phyloP scores from a whole-genome alignment of 495 filamentous ascomycete species.

The Articulospora tetracladia region DNA sequence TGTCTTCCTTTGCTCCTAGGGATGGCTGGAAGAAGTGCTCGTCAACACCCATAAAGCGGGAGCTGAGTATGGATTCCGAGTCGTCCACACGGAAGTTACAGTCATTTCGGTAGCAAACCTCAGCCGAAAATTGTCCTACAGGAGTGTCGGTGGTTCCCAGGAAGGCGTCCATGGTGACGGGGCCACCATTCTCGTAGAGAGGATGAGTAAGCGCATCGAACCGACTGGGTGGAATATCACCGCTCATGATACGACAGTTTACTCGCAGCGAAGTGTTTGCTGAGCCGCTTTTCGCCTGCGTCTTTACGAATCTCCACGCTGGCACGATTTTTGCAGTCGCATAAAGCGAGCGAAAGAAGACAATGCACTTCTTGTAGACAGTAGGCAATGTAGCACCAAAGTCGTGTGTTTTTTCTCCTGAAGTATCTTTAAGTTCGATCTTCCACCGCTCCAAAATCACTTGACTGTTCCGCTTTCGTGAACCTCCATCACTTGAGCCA shows the following conservation, averaged over 20 bases:
- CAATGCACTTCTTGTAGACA: constrained; percentile 92
- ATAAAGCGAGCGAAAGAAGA: constrained; percentile 92
- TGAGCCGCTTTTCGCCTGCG: constrained; percentile 60
- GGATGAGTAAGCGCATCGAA: constrained; percentile 68
- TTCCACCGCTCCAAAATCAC: constrained; percentile 90
- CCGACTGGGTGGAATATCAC: constrained; percentile 38
- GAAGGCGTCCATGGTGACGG: constrained; percentile 68
- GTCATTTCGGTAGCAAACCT: constrained; percentile 79
- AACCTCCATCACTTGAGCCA: constrained; percentile 49
- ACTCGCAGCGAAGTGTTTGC: constrained; percentile 60
- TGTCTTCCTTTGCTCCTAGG: constrained; percentile 34
- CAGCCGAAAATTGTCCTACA: constrained; percentile 75
- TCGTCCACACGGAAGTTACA: constrained; percentile 91
- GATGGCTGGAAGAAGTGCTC: constrained; percentile 83
- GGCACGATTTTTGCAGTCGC: constrained; percentile 78
- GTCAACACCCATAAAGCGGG: constrained; percentile 91
- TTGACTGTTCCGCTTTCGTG: constrained; percentile 47
- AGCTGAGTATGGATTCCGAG: constrained; percentile 84
- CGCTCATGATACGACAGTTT: constrained; percentile 73
- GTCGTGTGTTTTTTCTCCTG: constrained; percentile 54
- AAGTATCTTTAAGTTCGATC: constrained; percentile 63
- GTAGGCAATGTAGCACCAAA: constrained; percentile 72
- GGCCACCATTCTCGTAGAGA: constrained; percentile 60
- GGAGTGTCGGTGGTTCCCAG: constrained; percentile 83
- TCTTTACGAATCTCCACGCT: constrained; percentile 80